Percentiles rank a stretch among this genome's conserved stretches.
These are phyloP conservation scores for Boletales sp. DNA, from an alignment of 768 basidiomycete species.

Conservation along the genomic window DNA sequence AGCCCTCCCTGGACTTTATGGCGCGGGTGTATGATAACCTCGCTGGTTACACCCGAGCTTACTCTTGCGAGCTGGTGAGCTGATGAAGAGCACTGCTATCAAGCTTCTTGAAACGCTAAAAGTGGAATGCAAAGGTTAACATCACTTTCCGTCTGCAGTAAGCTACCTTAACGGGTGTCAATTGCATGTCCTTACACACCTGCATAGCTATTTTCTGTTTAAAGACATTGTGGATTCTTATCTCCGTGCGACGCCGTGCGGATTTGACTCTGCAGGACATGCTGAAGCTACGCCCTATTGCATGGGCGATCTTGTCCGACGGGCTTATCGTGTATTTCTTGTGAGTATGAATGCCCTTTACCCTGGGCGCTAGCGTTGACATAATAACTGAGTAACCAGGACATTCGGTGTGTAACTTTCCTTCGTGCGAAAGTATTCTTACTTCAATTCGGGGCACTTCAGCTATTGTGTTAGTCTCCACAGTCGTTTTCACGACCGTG, in stretches of 20 bases:
- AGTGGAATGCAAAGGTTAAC: slow-evolving; percentile 11
- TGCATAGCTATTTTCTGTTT: slow-evolving; percentile 12
- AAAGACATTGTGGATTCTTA: slow-evolving; percentile 12
- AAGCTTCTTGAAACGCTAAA: background rate
- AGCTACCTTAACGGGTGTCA: background rate
- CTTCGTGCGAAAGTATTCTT: background rate
- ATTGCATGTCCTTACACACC: background rate
- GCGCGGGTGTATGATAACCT: slow-evolving; percentile 13
- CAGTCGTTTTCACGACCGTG: slow-evolving; percentile 12
- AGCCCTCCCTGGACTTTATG: slow-evolving; percentile 17
- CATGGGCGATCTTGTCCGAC: slow-evolving; percentile 9
- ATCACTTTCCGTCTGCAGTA: slow-evolving; percentile 18
- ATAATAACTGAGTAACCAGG: slow-evolving; percentile 4
- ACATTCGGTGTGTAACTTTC: slow-evolving; percentile 11
- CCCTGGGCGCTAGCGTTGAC: background rate
- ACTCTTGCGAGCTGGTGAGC: slow-evolving; percentile 23
- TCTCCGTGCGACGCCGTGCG: background rate
- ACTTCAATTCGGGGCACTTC: background rate
- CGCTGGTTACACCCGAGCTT: slow-evolving; percentile 9
- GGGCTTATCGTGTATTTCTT: slow-evolving; percentile 14
- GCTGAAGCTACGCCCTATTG: background rate
- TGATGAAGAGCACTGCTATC: background rate
- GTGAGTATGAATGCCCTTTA: slow-evolving; percentile 6
- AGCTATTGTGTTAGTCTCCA: slow-evolving; percentile 17
- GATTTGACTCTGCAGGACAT: background rate